Evolutionary conservation across 441 rosid genomes (phyloP), one percentile per base, ranked within the genome.

Genomic region (Syzygium syzygioides): DNA sequence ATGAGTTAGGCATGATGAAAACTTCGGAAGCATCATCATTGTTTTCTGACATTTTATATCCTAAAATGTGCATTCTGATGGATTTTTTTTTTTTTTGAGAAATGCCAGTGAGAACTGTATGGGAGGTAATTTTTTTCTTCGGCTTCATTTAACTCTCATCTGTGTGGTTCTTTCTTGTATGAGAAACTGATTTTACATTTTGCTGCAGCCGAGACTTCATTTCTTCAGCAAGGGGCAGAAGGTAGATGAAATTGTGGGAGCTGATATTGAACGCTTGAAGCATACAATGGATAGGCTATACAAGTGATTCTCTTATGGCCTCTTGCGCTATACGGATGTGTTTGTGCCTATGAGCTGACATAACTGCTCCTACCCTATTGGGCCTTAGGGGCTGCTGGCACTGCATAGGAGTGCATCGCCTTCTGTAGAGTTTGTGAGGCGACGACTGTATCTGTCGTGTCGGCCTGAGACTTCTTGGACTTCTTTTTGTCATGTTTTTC

Each of bases 221-320:
- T 96, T 95, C 94, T 97, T 91, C 89, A 91, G 91, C 90, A 92
- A 93, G 9, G 99, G 98, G 20, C 90, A 93, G 90, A 95, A 93
- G 92, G 93, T 88, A 83, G 94, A 93, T 88, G 95, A 95, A 91
- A 87, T 97, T 18, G 90, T 96, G 84, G 98, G 99, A 53, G 95
- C 94, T 50, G 98, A 97, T 89, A 89, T 92, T 25, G 86, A 89
- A 59, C 92, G 87, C 60, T 88, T 97, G 92, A 92, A 91, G 92
- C 90, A 91, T 66, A 90, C 94, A 30, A 93, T 93, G 96, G 95
- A 93, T 83, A 90, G 92, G 86, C 94, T 95, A 32, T 96, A 96
- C 88, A 93, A 93, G 93, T 96, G 91, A 94, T 87, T 89, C 13
- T 55, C 55, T 26, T 7, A n/a, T 66, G 20, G 54, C n/a, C 48